Base-by-base conservation (phyloP, 2,329 filamentous ascomycete species). In the Beauveria sp. region DNA sequence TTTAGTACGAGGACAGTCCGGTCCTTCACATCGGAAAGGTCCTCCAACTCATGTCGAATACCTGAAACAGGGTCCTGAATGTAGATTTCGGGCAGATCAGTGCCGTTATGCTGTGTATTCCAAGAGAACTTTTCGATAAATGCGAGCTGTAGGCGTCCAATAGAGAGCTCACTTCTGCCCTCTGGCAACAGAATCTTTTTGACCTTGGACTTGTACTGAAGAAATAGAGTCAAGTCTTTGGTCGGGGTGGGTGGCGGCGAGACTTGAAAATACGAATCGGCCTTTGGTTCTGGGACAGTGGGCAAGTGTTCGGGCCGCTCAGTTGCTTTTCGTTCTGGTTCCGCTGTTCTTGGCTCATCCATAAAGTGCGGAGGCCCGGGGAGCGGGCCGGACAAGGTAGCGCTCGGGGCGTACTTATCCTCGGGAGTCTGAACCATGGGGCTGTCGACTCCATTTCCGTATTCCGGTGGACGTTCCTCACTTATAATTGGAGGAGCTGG, bases 81-180 rank as follows among this genome's bases (percentile, higher is more conserved):
- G 72, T 99, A 97, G 18, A 99, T 97, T 68, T 99, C 94, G 0
- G 94, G 94, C 51, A 99, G 77, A 71, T 99, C 94, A 16, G 86
- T 85, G 8, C 94, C 94, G 68, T 97, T 96, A 63, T 91, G 89
- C 67, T 97, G 92, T 1, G 93, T 97, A 68, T 96, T 97, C 92
- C 96, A 99, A 0, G 93, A 94, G 71, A 99, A 99, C 72, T 97
- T 99, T 67, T 99, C 94, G 67, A 99, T 99, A 68, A 99, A 99
- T 1, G 94, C 93, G 30, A 99, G 82, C 72, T 99, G 93, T 62
- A 99, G 75, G 26, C 92, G 85, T 1, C 92, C 92, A 62, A 97
- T 88, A 3, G 91, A 93, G 12, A 99, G 80, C 64, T 93, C 91
- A 37, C 87, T 86, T 66, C 88, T 87, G 1, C 93, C 93, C 71